Evolutionary conservation across 2,329 filamentous ascomycete genomes (phyloP).

Genomic region (Fusarium newnesense): DNA sequence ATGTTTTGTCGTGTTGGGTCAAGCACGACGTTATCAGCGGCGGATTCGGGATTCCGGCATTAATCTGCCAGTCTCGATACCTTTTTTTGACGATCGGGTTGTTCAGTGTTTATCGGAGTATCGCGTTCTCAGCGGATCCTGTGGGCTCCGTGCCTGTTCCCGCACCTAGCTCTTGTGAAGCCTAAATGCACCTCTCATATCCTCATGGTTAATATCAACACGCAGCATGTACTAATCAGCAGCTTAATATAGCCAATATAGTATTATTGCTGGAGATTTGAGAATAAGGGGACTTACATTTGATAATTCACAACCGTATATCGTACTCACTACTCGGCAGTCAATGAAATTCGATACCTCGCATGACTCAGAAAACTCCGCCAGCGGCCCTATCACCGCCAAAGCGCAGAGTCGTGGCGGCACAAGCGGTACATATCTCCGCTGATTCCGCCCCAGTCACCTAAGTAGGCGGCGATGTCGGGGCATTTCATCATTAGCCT

Average conservation of each 20-base stretch:
- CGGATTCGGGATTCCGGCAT: background rate
- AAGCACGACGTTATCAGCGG: background rate
- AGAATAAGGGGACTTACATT: background rate
- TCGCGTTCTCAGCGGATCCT: background rate
- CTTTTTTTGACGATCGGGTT: background rate
- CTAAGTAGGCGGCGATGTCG: conserved; percentile 7
- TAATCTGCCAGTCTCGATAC: background rate
- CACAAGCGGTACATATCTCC: background rate
- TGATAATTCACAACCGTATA: background rate
- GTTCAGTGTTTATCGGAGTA: background rate
- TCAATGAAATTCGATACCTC: conserved; percentile 6
- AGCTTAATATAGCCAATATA: background rate
- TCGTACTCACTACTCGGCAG: background rate
- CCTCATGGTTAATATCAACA: background rate
- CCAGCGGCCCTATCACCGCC: conserved; percentile 30
- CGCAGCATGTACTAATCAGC: background rate
- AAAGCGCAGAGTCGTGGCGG: conserved; percentile 12
- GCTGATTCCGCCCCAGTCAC: background rate
- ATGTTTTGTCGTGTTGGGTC: background rate
- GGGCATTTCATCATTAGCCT: conserved; percentile 19
- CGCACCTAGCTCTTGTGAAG: background rate
- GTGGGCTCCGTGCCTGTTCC: background rate
- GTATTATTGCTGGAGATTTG: too few relatives aligned
- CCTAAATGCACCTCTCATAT: background rate
- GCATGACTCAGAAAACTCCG: conserved; percentile 28